Evolutionary conservation across 768 basidiomycete species (phyloP).

Genomic region (Boletus tomentosulus): DNA sequence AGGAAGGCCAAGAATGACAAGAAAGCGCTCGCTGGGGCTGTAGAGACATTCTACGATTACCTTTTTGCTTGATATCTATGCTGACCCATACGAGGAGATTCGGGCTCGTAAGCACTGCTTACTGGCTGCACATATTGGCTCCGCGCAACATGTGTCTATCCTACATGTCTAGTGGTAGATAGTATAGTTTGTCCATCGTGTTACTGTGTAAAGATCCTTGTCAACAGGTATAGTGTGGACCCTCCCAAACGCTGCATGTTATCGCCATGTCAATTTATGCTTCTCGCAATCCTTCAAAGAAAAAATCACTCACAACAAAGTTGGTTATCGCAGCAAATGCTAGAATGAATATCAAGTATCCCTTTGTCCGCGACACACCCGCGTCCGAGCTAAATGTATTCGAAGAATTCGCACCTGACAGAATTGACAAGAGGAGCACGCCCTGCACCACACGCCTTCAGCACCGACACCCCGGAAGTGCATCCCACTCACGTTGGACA

Average conservation of each 20-base stretch:
- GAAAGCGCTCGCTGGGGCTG: slow-evolving; percentile 13
- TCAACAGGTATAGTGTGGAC: slow-evolving; percentile 52
- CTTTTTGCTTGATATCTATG: slow-evolving; percentile 34
- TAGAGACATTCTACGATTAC: slow-evolving; percentile 39
- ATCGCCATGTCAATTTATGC: neutral
- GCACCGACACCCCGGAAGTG: neutral
- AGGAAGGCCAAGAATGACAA: slow-evolving; percentile 16
- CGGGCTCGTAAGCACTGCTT: neutral
- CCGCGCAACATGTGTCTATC: neutral
- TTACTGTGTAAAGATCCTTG: slow-evolving; percentile 49
- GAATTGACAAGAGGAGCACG: slow-evolving; percentile 62
- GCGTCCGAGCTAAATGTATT: slow-evolving; percentile 54
- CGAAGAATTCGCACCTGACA: slow-evolving; percentile 53
- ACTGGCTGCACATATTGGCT: neutral
- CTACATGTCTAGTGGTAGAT: slow-evolving; percentile 2
- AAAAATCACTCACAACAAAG: slow-evolving; percentile 40
- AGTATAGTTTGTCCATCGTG: neutral
- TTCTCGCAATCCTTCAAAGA: neutral
- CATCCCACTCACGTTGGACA: slow-evolving; percentile 63
- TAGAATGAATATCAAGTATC: slow-evolving; percentile 77
- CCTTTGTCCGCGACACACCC: slow-evolving; percentile 56
- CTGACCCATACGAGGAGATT: neutral
- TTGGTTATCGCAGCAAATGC: slow-evolving; percentile 79
- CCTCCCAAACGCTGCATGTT: slow-evolving; percentile 54
- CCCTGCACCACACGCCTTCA: slow-evolving; percentile 40